These are phyloP conservation scores for Gryganskiella cystojenkinii DNA, from an alignment of 192 early-diverging fungal species.

Conservation along the genomic window DNA sequence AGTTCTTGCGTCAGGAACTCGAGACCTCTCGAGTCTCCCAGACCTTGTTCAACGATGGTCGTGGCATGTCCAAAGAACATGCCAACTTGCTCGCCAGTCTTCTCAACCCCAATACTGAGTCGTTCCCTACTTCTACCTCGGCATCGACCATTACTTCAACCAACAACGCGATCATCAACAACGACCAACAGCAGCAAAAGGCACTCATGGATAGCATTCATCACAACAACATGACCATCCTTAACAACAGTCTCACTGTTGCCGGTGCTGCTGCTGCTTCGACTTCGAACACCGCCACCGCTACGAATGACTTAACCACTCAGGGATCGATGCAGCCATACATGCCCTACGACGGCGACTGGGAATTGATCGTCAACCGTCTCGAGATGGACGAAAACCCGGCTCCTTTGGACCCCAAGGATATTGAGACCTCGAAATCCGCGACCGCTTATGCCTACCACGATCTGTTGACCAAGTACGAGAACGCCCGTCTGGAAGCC, in stretches of 20 bases:
- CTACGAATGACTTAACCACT: not conserved
- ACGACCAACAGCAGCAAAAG: conserved; percentile 33
- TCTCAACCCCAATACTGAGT: conserved; percentile 48
- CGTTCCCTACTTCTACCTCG: conserved; percentile 35
- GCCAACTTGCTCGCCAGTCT: conserved; percentile 48
- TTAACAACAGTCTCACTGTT: conserved; percentile 29
- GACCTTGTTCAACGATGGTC: conserved; percentile 42
- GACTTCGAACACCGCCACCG: too few relatives aligned
- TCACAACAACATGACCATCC: conserved; percentile 49
- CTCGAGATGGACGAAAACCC: conserved; percentile 36
- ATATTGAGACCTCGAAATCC: conserved; percentile 26
- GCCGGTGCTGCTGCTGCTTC: conserved; percentile 8
- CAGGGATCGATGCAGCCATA: conserved; percentile 37
- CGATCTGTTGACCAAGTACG: conserved; percentile 29
- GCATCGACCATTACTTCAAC: not conserved
- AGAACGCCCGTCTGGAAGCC: conserved; percentile 22
- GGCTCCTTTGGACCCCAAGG: conserved; percentile 40
- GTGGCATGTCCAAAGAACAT: conserved; percentile 33
- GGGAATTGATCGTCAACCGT: conserved; percentile 50
- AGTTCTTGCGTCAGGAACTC: conserved; percentile 40
- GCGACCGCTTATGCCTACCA: conserved; percentile 22
- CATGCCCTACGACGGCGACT: conserved; percentile 39
- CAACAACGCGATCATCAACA: conserved; percentile 11
- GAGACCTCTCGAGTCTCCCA: conserved; percentile 44
- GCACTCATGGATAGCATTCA: conserved; percentile 47